Evolutionary conservation across 2,329 filamentous ascomycete genomes (phyloP).

Genomic region (Aspergillus tanneri): DNA sequence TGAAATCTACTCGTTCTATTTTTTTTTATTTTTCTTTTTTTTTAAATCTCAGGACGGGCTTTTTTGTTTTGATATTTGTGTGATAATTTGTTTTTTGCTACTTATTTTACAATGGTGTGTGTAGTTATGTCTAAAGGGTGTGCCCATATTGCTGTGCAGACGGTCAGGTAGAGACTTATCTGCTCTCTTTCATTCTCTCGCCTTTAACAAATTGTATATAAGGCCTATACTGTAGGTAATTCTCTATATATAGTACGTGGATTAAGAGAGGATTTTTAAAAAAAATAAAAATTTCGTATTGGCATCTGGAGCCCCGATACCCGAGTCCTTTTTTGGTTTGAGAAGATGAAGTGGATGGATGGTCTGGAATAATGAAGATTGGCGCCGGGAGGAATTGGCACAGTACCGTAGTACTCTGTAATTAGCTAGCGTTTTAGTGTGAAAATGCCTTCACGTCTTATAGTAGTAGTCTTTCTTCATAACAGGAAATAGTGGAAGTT

Average conservation of each 20-base stretch:
- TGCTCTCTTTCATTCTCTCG: too few relatives aligned
- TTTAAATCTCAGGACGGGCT: background rate
- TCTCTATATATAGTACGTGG: too few relatives aligned
- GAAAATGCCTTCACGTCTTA: background rate
- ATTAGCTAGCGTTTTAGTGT: background rate
- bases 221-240: too few relatives aligned
- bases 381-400: slow-evolving; percentile 23
- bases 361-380: slow-evolving; percentile 24
- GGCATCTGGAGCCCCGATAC: slow-evolving; percentile 9
- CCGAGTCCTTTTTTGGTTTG: slow-evolving; percentile 16
- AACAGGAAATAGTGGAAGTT: slow-evolving; percentile 12
- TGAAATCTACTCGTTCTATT: slow-evolving; percentile 1
- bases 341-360: slow-evolving; percentile 12
- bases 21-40: background rate
- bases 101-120: too few relatives aligned
- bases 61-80: background rate
- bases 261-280: too few relatives aligned
- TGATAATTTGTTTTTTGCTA: too few relatives aligned
- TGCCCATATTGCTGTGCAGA: too few relatives aligned
- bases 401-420: slow-evolving; percentile 13
- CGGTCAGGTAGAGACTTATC: too few relatives aligned
- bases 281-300: slow-evolving; percentile 9
- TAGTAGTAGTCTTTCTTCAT: background rate
- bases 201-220: too few relatives aligned
- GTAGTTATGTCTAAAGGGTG: too few relatives aligned